phyloP scores from a whole-genome alignment of 2,329 filamentous ascomycete genomes.

The Fonsecaea monophora region DNA sequence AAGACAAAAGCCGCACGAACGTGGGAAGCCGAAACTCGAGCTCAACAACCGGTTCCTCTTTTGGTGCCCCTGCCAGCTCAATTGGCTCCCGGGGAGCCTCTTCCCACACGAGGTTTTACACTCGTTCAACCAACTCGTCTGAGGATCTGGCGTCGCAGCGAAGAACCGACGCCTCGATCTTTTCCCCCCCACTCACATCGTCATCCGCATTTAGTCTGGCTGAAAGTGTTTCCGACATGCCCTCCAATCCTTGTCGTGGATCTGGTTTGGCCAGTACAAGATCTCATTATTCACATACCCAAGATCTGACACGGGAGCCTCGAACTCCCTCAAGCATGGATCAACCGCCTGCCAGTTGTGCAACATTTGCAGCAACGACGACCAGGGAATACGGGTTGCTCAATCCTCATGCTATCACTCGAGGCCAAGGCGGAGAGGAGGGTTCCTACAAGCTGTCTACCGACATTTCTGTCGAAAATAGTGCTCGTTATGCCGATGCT shows the following conservation, averaged over 20 bases:
- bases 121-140: slow-evolving; percentile 34
- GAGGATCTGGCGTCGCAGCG: slow-evolving; percentile 35
- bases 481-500: not conserved
- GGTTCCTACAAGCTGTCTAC: not conserved
- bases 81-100: slow-evolving; percentile 26
- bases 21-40: slow-evolving; percentile 26
- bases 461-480: not conserved
- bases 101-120: slow-evolving; percentile 25
- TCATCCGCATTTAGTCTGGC: slow-evolving; percentile 16
- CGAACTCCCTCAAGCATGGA: not conserved
- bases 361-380: not conserved
- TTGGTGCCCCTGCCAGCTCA: slow-evolving; percentile 25
- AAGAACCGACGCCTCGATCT: slow-evolving; percentile 14
- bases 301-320: not conserved
- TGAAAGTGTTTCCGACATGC: slow-evolving; percentile 10
- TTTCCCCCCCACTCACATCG: slow-evolving; percentile 5
- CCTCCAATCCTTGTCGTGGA: not conserved
- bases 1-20: slow-evolving; percentile 9
- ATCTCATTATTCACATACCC: not conserved
- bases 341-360: not conserved
- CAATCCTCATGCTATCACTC: not conserved
- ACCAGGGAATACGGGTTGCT: not conserved
- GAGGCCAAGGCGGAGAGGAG: not conserved
- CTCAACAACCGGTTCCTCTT: slow-evolving; percentile 33
- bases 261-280: not conserved